phyloP scores from a whole-genome alignment of 345 rosid species.

The Bretschneidera sinensis region DNA sequence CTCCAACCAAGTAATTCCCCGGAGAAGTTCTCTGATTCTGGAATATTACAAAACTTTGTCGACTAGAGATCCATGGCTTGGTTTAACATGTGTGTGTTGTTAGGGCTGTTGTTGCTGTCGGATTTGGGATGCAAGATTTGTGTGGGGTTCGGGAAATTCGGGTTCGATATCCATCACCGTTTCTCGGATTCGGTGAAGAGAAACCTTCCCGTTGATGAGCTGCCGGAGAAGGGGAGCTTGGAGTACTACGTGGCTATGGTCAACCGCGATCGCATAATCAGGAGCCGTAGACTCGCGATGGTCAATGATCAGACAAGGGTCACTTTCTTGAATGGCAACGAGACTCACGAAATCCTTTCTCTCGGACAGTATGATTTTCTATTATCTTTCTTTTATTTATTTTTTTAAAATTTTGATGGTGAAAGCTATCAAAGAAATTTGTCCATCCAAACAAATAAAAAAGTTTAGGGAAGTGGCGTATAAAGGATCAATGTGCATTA shows the following conservation, averaged over 20 bases:
- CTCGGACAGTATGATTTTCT: slow-evolving; percentile 68
- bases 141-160: slow-evolving; percentile 41
- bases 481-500: too few species aligned
- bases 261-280: slow-evolving; percentile 62
- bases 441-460: too few species aligned
- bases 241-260: slow-evolving; percentile 62
- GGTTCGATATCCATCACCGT: slow-evolving; percentile 72
- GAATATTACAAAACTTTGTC: too few species aligned
- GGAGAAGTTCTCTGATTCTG: too few species aligned
- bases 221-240: slow-evolving; percentile 63
- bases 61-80: background rate
- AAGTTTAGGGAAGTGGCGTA: too few species aligned
- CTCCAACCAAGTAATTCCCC: too few species aligned
- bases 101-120: background rate
- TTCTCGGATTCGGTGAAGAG: slow-evolving; percentile 77
- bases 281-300: slow-evolving; percentile 61
- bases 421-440: too few species aligned
- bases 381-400: too few species aligned
- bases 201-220: slow-evolving; percentile 46
- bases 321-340: slow-evolving; percentile 66
- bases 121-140: background rate
- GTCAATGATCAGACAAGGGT: slow-evolving; percentile 44
- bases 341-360: slow-evolving; percentile 39
- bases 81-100: background rate
- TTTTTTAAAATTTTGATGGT: too few species aligned